Base-by-base conservation (phyloP, 306 rosid genomes). In the Fagus sylvatica region DNA sequence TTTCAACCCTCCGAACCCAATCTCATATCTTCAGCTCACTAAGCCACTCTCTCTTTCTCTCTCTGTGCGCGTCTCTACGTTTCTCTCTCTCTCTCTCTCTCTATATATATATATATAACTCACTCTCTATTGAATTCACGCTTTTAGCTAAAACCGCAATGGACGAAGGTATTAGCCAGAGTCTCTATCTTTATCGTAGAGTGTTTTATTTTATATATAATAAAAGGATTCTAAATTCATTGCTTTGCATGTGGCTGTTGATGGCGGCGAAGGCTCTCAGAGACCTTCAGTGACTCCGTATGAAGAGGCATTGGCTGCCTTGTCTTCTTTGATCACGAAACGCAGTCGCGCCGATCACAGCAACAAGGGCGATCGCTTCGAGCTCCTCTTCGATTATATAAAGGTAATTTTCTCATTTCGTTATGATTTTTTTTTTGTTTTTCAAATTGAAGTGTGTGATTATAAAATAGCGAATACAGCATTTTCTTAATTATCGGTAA, bases 311-410 rank as follows among this genome's bases (percentile, higher is more conserved):
- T 72, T 94, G 88, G 90, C 85, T 61, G 95, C 91, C 6, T 77
- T 94, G 73, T 94, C 95, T 37, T 94, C 98, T 60, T 78, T 94
- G 82, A 94, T 94, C 73, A 87, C 96, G 11, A 83, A 78, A 79
- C 96, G 97, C 73, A 90, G 89, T 57, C 97, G 97, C 43, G 91
- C 93, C 60, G 97, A 93, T 75, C 87, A 77, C 80, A 88, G 85
- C 88, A 88, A 87, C 73, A 69, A 80, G 66, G 98, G 91, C 62
- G 98, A 91, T 33, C 85, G 92, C 53, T 92, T 92, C 82, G 86
- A 78, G 48, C 74, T 94, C 68, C 80, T 94, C 11, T 86, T 76
- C 53, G 86, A 94, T 65, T 92, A 94, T 74, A 12, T 94, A 1
- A 94, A 89, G 89, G 98, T 85, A 74, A 13, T 72, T 68, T 76